Evolutionary conservation across 441 rosid species (phyloP).

Genomic region (Eutrema salsugineum): DNA sequence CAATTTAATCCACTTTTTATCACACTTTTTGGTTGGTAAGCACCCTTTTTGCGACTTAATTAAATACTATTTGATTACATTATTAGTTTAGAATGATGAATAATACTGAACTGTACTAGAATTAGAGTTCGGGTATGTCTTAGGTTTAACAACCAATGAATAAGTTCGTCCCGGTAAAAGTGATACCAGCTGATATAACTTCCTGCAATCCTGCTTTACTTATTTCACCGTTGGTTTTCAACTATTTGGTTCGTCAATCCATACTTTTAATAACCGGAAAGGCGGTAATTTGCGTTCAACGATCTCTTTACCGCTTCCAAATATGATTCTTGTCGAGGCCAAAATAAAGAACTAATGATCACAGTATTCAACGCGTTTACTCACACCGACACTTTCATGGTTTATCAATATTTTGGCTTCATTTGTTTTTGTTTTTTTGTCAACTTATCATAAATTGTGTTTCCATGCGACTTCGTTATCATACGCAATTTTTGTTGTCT

Average conservation of each 20-base stretch:
- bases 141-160: background rate
- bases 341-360: background rate
- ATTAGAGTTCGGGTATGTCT: background rate
- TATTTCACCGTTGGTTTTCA: too few species aligned
- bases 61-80: background rate
- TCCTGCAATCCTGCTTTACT: too few species aligned
- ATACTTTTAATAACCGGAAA: too few species aligned
- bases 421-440: background rate
- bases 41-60: background rate
- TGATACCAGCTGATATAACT: too few species aligned
- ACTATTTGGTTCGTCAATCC: too few species aligned
- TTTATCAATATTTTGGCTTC: background rate
- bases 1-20: background rate
- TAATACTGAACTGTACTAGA: background rate
- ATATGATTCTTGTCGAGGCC: background rate
- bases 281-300: too few species aligned
- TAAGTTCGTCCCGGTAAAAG: background rate
- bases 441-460: background rate
- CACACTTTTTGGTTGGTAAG: slow-evolving; percentile 9
- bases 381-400: slow-evolving; percentile 4
- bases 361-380: background rate
- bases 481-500: too few species aligned
- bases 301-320: too few species aligned
- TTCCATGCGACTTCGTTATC: background rate
- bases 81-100: background rate